phyloP scores from a whole-genome alignment of 306 rosid species.

The Senna siamea region DNA sequence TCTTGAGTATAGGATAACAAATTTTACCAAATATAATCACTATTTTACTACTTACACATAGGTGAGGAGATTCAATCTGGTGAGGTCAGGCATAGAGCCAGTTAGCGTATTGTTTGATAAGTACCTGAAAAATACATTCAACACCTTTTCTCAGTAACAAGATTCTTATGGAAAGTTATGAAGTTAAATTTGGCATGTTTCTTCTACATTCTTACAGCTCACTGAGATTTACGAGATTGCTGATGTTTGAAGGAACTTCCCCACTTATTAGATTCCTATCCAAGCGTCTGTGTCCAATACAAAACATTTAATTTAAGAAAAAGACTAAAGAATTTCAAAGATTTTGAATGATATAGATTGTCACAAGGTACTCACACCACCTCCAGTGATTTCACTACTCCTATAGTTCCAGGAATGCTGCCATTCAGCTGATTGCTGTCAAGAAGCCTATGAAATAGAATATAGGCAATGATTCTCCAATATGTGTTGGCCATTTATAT shows the following conservation, averaged over 20 bases:
- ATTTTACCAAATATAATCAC: background rate
- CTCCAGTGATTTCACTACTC: conserved; percentile 45
- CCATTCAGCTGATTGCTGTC: conserved; percentile 55
- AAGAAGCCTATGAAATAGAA: conserved; percentile 55
- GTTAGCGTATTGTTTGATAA: conserved; percentile 59
- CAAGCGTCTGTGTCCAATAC: conserved; percentile 56
- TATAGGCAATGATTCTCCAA: background rate
- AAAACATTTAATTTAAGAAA: conserved; percentile 22
- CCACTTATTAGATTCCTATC: conserved; percentile 55
- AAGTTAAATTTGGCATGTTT: conserved; percentile 24
- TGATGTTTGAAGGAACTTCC: conserved; percentile 50
- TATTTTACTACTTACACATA: conserved; percentile 55
- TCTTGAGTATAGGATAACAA: conserved; percentile 7
- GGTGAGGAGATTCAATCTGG: conserved; percentile 45
- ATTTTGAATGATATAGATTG: background rate
- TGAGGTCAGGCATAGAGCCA: conserved; percentile 59
- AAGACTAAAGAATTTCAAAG: conserved; percentile 14
- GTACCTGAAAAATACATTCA: conserved; percentile 44
- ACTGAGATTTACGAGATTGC: conserved; percentile 36
- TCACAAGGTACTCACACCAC: conserved; percentile 66
- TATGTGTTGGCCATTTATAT: background rate
- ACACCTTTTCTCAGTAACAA: conserved; percentile 16
- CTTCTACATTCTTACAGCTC: conserved; percentile 59
- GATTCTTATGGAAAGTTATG: conserved; percentile 10
- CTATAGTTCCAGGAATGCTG: conserved; percentile 52